These are phyloP conservation scores for Aspergillus sclerotioniger DNA, from an alignment of 495 filamentous ascomycete species.

Conservation along the genomic window DNA sequence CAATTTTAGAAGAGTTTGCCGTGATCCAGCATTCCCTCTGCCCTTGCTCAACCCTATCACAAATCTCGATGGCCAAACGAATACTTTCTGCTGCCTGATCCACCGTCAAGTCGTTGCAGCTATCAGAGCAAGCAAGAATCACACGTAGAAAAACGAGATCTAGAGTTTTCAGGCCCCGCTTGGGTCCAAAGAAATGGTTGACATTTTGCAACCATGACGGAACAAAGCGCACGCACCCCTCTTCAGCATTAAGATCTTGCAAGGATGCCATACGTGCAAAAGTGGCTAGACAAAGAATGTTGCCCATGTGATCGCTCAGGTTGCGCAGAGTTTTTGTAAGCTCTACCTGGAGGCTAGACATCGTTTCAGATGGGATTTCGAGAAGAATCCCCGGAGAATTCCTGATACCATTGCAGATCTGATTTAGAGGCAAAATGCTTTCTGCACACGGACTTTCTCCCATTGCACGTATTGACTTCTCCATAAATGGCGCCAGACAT, in stretches of 20 bases:
- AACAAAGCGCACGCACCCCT: conserved; percentile 13
- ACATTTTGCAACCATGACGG: conserved; percentile 40
- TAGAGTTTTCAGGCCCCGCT: conserved; percentile 51
- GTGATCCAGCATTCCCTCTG: conserved; percentile 46
- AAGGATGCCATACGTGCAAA: conserved; percentile 42
- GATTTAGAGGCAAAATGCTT: conserved; percentile 45
- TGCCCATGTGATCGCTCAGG: conserved; percentile 45
- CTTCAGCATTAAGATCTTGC: neutral
- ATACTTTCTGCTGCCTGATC: conserved; percentile 48
- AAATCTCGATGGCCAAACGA: conserved; percentile 47
- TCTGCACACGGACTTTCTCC: conserved; percentile 34
- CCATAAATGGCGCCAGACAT: conserved; percentile 41
- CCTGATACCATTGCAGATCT: conserved; percentile 35
- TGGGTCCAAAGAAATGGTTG: conserved; percentile 48
- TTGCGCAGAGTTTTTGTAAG: conserved; percentile 46
- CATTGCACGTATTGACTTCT: conserved; percentile 33
- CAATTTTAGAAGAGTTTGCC: conserved; percentile 39
- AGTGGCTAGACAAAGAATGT: conserved; percentile 49
- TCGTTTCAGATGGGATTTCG: conserved; percentile 37
- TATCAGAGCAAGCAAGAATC: conserved; percentile 51
- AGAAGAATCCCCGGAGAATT: conserved; percentile 30
- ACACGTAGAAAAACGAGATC: conserved; percentile 53
- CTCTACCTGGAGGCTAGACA: conserved; percentile 45
- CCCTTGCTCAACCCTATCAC: conserved; percentile 40
- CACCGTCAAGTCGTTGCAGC: conserved; percentile 31